These are phyloP conservation scores for Syzygium aromaticum DNA, from an alignment of 345 rosid species.

Conservation along the genomic window DNA sequence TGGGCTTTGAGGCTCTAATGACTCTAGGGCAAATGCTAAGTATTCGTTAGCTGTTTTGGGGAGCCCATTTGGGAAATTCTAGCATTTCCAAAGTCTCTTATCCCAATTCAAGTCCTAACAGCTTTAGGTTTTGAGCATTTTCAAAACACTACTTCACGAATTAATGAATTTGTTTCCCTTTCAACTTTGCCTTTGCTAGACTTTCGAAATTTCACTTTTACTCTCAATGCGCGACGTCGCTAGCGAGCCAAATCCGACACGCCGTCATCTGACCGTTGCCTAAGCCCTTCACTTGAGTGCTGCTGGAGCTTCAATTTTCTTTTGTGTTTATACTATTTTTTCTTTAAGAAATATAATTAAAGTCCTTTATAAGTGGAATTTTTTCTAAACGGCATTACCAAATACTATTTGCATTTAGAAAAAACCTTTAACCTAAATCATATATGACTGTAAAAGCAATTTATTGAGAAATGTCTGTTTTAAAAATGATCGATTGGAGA, in stretches of 20 bases:
- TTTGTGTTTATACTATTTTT: too few species aligned
- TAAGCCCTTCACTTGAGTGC: too few species aligned
- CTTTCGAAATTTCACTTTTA: not conserved
- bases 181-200: not conserved
- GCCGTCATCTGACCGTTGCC: too few species aligned
- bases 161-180: not conserved
- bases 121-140: not conserved
- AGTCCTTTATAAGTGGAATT: too few species aligned
- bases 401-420: too few species aligned
- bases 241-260: too few species aligned
- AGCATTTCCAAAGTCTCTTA: not conserved
- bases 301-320: too few species aligned
- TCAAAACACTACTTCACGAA: not conserved
- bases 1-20: not conserved
- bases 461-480: not conserved
- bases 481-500: not conserved
- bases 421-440: too few species aligned
- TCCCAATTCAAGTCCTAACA: not conserved
- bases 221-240: not conserved
- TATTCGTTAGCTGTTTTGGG: not conserved
- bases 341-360: too few species aligned
- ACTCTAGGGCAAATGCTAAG: not conserved
- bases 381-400: too few species aligned
- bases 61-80: not conserved
- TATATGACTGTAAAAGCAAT: not conserved